Percentiles rank a stretch among this genome's conserved stretches.
phyloP scores from a whole-genome alignment of 257 asterid species.

The Solanum lycopersicoides region DNA sequence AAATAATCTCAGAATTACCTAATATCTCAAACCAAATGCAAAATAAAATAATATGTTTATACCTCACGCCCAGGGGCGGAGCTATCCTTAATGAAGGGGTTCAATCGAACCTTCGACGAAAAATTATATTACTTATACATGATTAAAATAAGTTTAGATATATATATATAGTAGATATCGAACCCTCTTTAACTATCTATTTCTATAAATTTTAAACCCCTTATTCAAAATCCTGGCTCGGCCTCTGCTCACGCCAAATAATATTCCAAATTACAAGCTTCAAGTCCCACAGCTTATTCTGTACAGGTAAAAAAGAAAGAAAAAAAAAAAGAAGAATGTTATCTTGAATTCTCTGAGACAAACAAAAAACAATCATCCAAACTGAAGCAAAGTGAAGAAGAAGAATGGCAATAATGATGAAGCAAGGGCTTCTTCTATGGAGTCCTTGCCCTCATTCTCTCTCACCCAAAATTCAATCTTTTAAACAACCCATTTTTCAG shows the following conservation, averaged over 20 bases:
- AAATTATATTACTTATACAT: too few species aligned
- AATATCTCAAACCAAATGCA: not conserved
- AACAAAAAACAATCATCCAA: not conserved
- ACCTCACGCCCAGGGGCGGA: too few species aligned
- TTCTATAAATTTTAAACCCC: too few species aligned
- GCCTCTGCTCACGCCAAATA: too few species aligned
- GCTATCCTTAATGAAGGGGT: too few species aligned
- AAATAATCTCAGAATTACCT: too few species aligned
- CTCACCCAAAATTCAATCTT: constrained; percentile 11
- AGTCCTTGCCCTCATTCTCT: constrained; percentile 31
- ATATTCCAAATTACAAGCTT: not conserved
- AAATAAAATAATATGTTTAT: too few species aligned
- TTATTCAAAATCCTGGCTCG: too few species aligned
- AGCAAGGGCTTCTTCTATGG: constrained; percentile 45
- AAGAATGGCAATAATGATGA: constrained; percentile 39
- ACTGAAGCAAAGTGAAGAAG: not conserved
- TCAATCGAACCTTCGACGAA: too few species aligned
- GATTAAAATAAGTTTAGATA: too few species aligned
- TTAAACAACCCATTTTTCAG: constrained; percentile 17
- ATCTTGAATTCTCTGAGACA: not conserved
- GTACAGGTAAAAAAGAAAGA: not conserved
- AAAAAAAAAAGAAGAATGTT: not conserved
- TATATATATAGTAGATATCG: too few species aligned
- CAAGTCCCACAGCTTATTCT: not conserved
- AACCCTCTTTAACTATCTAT: too few species aligned